Conservation (phyloP, 2,329 filamentous ascomycete species). For the Cladosporium sp. region DNA sequence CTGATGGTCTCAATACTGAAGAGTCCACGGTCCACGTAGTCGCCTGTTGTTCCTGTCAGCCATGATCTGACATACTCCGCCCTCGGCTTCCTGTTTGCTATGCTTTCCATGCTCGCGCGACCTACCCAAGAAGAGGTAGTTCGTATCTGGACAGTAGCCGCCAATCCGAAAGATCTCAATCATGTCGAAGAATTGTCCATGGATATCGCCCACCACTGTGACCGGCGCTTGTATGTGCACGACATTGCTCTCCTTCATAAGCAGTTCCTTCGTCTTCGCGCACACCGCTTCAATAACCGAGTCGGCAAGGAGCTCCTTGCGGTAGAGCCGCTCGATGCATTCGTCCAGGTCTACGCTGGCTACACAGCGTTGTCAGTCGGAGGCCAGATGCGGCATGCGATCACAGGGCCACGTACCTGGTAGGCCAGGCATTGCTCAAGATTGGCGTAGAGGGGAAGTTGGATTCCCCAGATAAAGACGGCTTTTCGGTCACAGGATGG, state of each 20-base stretch:
- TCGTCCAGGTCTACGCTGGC: conserved; percentile 97
- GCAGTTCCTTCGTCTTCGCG: conserved; percentile 95
- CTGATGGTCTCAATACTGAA: conserved; percentile 99
- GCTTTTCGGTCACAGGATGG: conserved; percentile 22
- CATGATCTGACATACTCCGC: background rate
- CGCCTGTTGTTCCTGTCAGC: conserved; percentile 56
- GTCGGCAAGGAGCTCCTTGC: conserved; percentile 94
- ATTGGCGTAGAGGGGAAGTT: conserved; percentile 16
- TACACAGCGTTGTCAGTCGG: conserved; percentile 39
- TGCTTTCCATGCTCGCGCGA: conserved; percentile 25
- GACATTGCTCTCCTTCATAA: conserved; percentile 99
- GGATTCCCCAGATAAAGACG: conserved; percentile 16
- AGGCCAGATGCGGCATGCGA: background rate
- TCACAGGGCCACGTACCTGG: conserved; percentile 43
- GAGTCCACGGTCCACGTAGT: conserved; percentile 97
- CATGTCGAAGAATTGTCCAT: conserved; percentile 98
- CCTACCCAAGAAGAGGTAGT: conserved; percentile 92
- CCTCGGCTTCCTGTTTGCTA: background rate
- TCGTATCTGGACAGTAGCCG: conserved; percentile 94
- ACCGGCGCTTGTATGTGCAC: conserved; percentile 95
- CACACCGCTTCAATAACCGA: conserved; percentile 99
- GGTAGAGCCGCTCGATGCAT: conserved; percentile 95
- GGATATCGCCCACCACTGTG: conserved; percentile 96
- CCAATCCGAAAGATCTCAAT: conserved; percentile 99
- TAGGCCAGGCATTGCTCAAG: conserved; percentile 49